Percentiles rank a stretch among this genome's conserved stretches.
Evolutionary conservation across 805 yeast genomes (phyloP).

Genomic region (Blastobotrys robertii): DNA sequence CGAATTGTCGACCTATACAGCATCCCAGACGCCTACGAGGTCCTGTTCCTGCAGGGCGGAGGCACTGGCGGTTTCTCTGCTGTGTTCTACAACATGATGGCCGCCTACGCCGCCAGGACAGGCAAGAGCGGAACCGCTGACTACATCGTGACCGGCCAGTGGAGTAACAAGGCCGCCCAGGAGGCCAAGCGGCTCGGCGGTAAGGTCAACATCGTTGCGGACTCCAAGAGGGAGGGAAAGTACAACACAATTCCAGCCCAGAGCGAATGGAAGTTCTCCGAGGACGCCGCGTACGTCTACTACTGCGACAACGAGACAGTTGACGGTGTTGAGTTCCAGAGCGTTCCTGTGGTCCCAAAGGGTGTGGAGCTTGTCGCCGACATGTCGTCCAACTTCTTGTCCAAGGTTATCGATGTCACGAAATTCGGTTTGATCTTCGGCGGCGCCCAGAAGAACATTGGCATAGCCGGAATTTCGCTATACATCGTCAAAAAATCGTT

Average conservation of each 20-base stretch:
- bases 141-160: conserved; percentile 83
- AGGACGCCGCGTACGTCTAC: conserved; percentile 76
- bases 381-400: conserved; percentile 86
- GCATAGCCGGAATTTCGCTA: conserved; percentile 89
- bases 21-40: conserved; percentile 89
- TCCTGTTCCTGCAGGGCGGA: conserved; percentile 94
- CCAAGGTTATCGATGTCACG: conserved; percentile 69
- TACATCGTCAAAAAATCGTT: conserved; percentile 81
- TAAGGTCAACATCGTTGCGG: conserved; percentile 57
- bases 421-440: conserved; percentile 88
- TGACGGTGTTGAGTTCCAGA: conserved; percentile 80
- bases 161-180: conserved; percentile 84
- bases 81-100: conserved; percentile 70
- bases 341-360: conserved; percentile 44
- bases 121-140: conserved; percentile 75
- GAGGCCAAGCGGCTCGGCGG: conserved; percentile 81
- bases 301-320: conserved; percentile 97
- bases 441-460: conserved; percentile 98
- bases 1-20: conserved; percentile 53
- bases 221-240: conserved; percentile 48
- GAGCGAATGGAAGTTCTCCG: conserved; percentile 50
- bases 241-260: conserved; percentile 60
- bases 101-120: conserved; percentile 58
- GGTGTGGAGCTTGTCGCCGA: conserved; percentile 84
- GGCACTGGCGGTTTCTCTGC: conserved; percentile 95